Evolutionary conservation across 495 filamentous ascomycete species (phyloP).

Genomic region (Xylona heveae): DNA sequence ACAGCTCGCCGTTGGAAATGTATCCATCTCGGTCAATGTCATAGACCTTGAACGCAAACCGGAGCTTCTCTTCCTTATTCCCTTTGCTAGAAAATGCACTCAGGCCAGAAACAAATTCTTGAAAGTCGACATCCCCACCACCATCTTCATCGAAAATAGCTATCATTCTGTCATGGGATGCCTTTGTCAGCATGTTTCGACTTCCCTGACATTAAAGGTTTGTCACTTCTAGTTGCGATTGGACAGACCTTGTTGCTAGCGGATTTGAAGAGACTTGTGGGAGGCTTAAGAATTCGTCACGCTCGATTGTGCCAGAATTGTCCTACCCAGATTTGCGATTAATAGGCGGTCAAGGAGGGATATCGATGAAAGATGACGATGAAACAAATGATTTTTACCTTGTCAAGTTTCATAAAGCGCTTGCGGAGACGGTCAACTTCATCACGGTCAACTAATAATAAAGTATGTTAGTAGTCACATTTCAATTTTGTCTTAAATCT

Average conservation of each 20-base stretch:
- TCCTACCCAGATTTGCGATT: constrained; percentile 34
- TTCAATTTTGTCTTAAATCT: neutral
- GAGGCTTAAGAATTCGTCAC: constrained; percentile 91
- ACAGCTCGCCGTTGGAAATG: constrained; percentile 96
- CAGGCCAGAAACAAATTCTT: constrained; percentile 93
- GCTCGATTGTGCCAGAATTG: constrained; percentile 92
- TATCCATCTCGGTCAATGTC: constrained; percentile 98
- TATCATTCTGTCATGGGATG: constrained; percentile 51
- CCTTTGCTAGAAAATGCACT: constrained; percentile 93
- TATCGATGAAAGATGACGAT: constrained; percentile 1
- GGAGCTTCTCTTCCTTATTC: constrained; percentile 96
- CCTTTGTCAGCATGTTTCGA: constrained; percentile 5
- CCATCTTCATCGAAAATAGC: constrained; percentile 99
- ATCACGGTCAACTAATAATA: constrained; percentile 71
- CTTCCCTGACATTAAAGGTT: too few species aligned
- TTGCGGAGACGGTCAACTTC: constrained; percentile 91
- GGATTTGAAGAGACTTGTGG: constrained; percentile 97
- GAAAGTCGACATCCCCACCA: constrained; percentile 94
- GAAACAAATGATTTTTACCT: constrained; percentile 29
- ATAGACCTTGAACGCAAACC: constrained; percentile 98
- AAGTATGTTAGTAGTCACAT: neutral
- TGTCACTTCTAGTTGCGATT: too few species aligned
- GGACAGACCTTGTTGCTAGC: constrained; percentile 63
- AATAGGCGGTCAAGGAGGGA: constrained; percentile 3
- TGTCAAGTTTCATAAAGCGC: constrained; percentile 98